Conservation (phyloP, 331 rosid genomes). For the Pyrus hybrid region DNA sequence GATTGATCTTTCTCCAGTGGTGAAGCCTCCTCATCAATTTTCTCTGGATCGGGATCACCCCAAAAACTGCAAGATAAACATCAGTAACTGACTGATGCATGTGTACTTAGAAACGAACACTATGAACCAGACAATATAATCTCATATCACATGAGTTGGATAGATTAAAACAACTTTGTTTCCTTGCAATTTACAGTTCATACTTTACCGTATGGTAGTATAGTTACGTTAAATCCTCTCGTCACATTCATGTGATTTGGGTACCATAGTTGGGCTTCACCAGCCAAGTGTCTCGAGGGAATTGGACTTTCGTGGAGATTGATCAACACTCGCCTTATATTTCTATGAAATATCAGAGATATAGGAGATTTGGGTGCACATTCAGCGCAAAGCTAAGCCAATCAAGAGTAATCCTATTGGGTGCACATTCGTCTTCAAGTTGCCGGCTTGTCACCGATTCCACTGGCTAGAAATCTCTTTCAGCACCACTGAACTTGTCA, state of each 20-base stretch:
- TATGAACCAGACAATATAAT: neutral
- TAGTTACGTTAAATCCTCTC: neutral
- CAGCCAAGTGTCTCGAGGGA: neutral
- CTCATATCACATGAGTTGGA: neutral
- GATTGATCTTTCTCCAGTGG: constrained; percentile 20
- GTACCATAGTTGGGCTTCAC: neutral
- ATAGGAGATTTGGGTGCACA: neutral
- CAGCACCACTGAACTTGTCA: neutral
- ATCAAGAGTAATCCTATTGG: neutral
- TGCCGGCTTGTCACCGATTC: neutral
- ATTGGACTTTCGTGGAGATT: neutral
- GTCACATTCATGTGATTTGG: neutral
- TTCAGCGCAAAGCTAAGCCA: too few species aligned
- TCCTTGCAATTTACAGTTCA: too few species aligned
- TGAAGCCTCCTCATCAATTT: constrained; percentile 24
- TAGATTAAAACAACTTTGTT: neutral
- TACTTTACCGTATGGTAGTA: neutral
- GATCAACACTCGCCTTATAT: neutral
- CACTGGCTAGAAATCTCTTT: neutral
- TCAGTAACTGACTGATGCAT: neutral
- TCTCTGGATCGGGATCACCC: constrained; percentile 24
- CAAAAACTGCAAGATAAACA: constrained; percentile 22
- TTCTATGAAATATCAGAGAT: neutral
- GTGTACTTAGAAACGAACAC: neutral
- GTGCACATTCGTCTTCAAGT: neutral